Base-by-base conservation (phyloP, 495 filamentous ascomycete genomes). In the Parathielavia appendiculata region DNA sequence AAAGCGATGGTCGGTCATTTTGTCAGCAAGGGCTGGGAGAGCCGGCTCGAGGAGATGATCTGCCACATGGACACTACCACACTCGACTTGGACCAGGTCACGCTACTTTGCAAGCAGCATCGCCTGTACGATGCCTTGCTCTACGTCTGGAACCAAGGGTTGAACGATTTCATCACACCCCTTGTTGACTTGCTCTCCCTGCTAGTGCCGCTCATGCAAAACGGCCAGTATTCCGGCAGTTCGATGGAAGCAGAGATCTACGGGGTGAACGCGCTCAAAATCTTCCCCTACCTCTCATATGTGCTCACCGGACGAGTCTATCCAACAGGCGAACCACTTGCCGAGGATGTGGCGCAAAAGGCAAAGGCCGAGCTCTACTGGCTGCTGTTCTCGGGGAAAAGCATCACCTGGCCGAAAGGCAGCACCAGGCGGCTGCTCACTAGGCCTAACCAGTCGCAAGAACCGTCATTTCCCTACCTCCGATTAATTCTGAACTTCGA, bases 231-330 rank as follows among this genome's bases (percentile, higher is more conserved):
- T 47, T 57, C 79, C 20, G 70, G 65, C 14, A 68, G 72, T 41
- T 52, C 68, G 11, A 74, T 77, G 71, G 73, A 76, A 35, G 72
- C 79, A 46, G 77, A 82, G 32, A 73, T 79, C 14, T 71, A 75
- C 55, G 77, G 73, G 12, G 76, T 80, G 19, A 90, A 91, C 66
- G 91, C 88, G 5, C 82, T 88, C 68, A 97, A 97, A 71, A 85
- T 97, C 59, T 98, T 97, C 61, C 90, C 92, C 1, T 98, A 96
- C 64, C 79, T 98, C 17, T 92, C 93, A 0, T 97, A 95, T 65
- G 83, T 85, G n/a, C 79, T 97, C 58, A 97, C 93, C 10, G 88
- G 92, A 13, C 84, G 95, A 26, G 73, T 91, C 11, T 98, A 98
- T 69, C 93, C 93, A 4, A 93, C 88, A 0, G 95, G 89, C 8